Evolutionary conservation across 306 rosid genomes (phyloP), one percentile per base, ranked within the genome.

Genomic region (Mucuna pruriens): DNA sequence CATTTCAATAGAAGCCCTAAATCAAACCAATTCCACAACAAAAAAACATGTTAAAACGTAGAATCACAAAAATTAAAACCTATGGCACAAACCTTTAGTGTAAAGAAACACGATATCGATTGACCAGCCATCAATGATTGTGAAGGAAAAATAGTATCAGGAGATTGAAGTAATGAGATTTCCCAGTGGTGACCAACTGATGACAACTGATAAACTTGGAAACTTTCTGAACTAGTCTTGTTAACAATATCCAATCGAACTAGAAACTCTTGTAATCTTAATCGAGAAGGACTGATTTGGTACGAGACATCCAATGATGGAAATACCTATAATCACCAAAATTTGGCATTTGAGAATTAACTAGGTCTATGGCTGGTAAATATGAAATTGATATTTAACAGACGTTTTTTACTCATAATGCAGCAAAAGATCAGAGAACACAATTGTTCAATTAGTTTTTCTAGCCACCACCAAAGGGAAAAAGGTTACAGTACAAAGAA

Each of bases 251-350:
- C 94, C 98, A 96, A 87, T 69, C 89, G 91, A 79, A 96, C 97
- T 65, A 96, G 94, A 81, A 92, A 96, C 78, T 96, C 97, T 54
- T 85, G 89, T 76, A 93, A 75, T 87, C 95, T 93, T 87, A 91
- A 92, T 51, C 91, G 90, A 80, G 96, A 93, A 84, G 97, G 98
- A 85, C 88, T 86, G 69, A 93, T 89, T 85, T 90, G 97, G 86
- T 92, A 96, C 22, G 94, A 88, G 76, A 96, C 84, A 42, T 90
- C 99, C 88, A 96, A 86, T 10, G 99, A 96, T 7, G 99, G 97
- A 36, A 92, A 86, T 40, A 93, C 93, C 99, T 96, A 78, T 11
- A 54, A 78, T 77, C 63, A 74, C 63, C 69, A 72, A 64, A 89
- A 38, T 71, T 81, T 19, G 84, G 60, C 54, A 84, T 17, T 79